Conservation (phyloP, 169 alveolate species). For the Cryptosporidium parvum region DNA sequence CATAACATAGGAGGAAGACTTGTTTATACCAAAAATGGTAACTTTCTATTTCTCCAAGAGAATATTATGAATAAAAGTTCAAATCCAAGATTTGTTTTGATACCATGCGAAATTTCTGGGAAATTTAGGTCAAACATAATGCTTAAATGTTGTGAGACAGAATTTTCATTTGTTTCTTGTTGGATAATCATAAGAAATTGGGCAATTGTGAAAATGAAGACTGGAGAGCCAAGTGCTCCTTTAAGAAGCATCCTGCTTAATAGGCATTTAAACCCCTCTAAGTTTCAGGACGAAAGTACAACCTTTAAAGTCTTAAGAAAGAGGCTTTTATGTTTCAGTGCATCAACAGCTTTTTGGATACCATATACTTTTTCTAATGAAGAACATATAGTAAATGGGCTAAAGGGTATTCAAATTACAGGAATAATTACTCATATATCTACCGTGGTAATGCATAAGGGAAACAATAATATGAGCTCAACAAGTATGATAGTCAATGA, state of each 20-base stretch:
- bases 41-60: conserved; percentile 22
- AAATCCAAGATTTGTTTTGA: not conserved
- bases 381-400: not conserved
- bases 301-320: not conserved
- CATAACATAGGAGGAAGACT: conserved; percentile 29
- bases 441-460: conserved; percentile 15
- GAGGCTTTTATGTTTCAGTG: conserved; percentile 43
- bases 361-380: not conserved
- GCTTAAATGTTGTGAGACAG: conserved; percentile 44
- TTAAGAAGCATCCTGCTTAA: conserved; percentile 19
- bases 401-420: not conserved
- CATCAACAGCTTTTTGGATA: conserved; percentile 28
- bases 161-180: conserved; percentile 23
- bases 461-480: not conserved
- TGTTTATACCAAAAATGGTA: conserved; percentile 34
- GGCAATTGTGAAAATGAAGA: conserved; percentile 13
- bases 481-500: not conserved
- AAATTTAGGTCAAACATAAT: conserved; percentile 18
- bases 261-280: not conserved
- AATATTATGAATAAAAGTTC: not conserved
- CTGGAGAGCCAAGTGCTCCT: conserved; percentile 25
- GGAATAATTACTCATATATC: conserved; percentile 6
- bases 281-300: not conserved
- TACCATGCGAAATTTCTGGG: conserved; percentile 59
- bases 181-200: conserved; percentile 35